Conservation (phyloP, 768 basidiomycete species). For the Leccinum variicolor region DNA sequence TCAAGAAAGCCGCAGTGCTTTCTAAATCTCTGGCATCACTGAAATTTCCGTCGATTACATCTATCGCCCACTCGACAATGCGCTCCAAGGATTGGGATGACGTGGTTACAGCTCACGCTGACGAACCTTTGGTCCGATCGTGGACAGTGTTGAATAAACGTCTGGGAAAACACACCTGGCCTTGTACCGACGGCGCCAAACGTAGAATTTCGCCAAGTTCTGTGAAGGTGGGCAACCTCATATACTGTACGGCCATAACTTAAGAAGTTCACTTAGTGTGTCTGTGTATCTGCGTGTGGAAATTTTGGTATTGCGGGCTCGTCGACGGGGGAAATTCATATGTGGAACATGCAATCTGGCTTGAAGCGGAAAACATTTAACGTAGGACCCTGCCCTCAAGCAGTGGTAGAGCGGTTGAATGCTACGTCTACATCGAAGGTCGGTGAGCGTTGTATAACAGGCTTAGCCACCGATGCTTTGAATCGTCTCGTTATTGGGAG, state of each 20-base stretch:
- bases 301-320: slow-evolving; percentile 90
- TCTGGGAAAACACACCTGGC: slow-evolving; percentile 72
- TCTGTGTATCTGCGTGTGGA: slow-evolving; percentile 91
- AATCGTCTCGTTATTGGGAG: slow-evolving; percentile 79
- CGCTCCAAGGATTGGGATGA: slow-evolving; percentile 98
- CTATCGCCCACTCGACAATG: slow-evolving; percentile 73
- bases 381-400: slow-evolving; percentile 60
- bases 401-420: slow-evolving; percentile 44
- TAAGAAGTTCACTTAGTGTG: slow-evolving; percentile 45
- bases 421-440: slow-evolving; percentile 37
- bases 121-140: slow-evolving; percentile 78
- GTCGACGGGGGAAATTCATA: slow-evolving; percentile 72
- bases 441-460: slow-evolving; percentile 63
- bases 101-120: slow-evolving; percentile 84
- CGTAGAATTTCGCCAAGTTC: slow-evolving; percentile 53
- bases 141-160: slow-evolving; percentile 87
- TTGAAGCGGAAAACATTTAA: slow-evolving; percentile 75
- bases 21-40: slow-evolving; percentile 78
- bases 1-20: slow-evolving; percentile 73
- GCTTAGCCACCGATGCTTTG: slow-evolving; percentile 81
- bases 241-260: neutral
- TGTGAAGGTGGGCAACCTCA: slow-evolving; percentile 56
- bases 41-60: slow-evolving; percentile 78
- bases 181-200: slow-evolving; percentile 47
- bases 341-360: slow-evolving; percentile 99